Percentiles rank a stretch among this genome's conserved stretches.
These are phyloP conservation scores for Acorus calamus DNA, from an alignment of 106 monocot genomes.

Conservation along the genomic window DNA sequence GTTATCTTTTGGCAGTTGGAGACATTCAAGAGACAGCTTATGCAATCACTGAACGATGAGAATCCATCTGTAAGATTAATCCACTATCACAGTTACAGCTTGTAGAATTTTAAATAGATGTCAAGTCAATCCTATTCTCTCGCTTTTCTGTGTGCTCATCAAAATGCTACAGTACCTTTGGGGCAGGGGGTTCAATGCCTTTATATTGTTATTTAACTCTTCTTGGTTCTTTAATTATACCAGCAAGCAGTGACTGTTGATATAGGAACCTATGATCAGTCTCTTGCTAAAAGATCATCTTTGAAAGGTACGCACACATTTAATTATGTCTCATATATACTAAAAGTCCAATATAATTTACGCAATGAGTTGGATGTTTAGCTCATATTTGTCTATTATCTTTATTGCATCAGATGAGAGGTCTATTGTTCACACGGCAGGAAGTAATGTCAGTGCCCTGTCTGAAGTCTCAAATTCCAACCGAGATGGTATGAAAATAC, in stretches of 20 bases:
- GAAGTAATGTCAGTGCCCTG: constrained; percentile 18
- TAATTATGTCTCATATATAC: neutral
- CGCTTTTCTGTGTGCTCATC: neutral
- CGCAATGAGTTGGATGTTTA: neutral
- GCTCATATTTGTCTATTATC: constrained; percentile 3
- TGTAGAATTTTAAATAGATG: too few relatives aligned
- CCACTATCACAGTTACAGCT: too few relatives aligned
- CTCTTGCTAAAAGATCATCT: constrained; percentile 25
- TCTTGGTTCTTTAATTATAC: neutral
- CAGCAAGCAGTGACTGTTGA: constrained; percentile 37
- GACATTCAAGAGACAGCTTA: constrained; percentile 86
- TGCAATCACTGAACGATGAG: constrained; percentile 85
- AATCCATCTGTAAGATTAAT: constrained; percentile 45
- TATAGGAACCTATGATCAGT: constrained; percentile 26
- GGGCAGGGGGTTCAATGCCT: neutral
- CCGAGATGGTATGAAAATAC: constrained; percentile 23
- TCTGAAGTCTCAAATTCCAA: constrained; percentile 11
- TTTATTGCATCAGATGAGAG: constrained; percentile 23
- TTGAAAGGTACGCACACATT: constrained; percentile 37
- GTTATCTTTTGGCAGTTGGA: constrained; percentile 46
- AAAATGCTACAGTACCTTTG: too few relatives aligned
- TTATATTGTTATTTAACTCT: neutral
- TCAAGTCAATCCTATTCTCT: neutral
- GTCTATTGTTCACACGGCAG: constrained; percentile 17
- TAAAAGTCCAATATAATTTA: too few relatives aligned